Evolutionary conservation across 371 early-diverging fungal species (phyloP), one percentile per base, ranked within the genome.

Genomic region (Mucor saturninus): DNA sequence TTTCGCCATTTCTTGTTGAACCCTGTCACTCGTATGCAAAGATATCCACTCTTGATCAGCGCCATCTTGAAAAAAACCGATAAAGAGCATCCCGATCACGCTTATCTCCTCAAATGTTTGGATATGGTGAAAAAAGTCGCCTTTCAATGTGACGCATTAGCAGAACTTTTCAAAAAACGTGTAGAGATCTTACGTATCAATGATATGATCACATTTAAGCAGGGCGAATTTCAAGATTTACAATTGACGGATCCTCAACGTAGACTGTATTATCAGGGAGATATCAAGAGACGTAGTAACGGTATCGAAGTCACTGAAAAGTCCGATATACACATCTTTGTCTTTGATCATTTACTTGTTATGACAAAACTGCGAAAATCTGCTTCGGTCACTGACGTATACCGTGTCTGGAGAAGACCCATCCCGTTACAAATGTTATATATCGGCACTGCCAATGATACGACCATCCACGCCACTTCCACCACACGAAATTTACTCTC

Each of bases 11-110:
- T 80, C 54, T 60, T 83, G 46, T 32, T 80, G 38, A 71, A 65
- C 15, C 97, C 97, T 5, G 91, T 93, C 0, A 90, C 94, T 2
- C 91, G 96, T 30, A 76, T 97, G 69, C 95, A 92, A 10, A 89
- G 96, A 42, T 98, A 96, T 60, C 91, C 93, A 2, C 79, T 98
- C 30, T 37, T 61, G 3, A 4, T 68, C 6, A 86, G 88, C 53
- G 91, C 91, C 1, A 87, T 95, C 28, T 77, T 95, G 21, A 92
- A 95, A 72, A 84, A 90, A 61, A 93, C 95, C 14, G 89, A 92
- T 4, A 80, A 85, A 46, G 87, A 86, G 30, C 89, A 94, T 66
- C 88, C 91, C 0, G 98, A 98, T 67, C 80, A 82, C 52, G 78
- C 91, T 49, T 84, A 94, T 52, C 71, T 83, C 21, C 78, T 80